Conservation (phyloP, 2,329 filamentous ascomycete genomes). For the Cercospora sp. region DNA sequence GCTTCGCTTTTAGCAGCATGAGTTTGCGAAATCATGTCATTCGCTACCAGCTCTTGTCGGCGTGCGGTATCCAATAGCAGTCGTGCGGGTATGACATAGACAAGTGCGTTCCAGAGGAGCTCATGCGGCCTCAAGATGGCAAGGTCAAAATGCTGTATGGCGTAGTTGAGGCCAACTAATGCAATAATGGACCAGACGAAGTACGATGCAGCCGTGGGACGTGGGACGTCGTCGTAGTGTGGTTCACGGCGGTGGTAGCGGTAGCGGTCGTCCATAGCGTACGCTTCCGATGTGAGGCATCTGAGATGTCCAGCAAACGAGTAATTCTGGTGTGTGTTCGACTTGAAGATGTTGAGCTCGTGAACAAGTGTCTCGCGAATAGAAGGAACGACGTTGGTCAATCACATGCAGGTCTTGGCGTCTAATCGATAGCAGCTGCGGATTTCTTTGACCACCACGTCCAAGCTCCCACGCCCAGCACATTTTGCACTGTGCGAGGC, state of each 20-base stretch:
- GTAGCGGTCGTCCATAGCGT: constrained; percentile 30
- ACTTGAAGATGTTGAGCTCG: neutral
- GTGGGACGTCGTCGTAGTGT: constrained; percentile 9
- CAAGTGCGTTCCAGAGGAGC: constrained; percentile 62
- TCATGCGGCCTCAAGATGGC: constrained; percentile 46
- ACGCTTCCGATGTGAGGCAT: constrained; percentile 15
- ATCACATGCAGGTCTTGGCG: constrained; percentile 18
- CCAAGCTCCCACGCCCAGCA: constrained; percentile 1
- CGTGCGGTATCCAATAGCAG: constrained; percentile 60
- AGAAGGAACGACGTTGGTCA: neutral
- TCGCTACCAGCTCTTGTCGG: constrained; percentile 34
- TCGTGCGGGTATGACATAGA: constrained; percentile 58
- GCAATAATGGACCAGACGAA: constrained; percentile 32
- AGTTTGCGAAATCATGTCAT: constrained; percentile 35
- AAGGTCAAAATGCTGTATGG: constrained; percentile 35
- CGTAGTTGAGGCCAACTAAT: constrained; percentile 37
- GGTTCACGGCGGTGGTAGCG: constrained; percentile 24
- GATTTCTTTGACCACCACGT: constrained; percentile 11
- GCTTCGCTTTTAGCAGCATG: constrained; percentile 44
- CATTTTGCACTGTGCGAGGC: neutral
- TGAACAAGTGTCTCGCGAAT: constrained; percentile 9
- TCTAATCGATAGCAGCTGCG: neutral
- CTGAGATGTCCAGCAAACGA: neutral
- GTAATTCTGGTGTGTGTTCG: neutral
- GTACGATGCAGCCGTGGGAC: constrained; percentile 24